Evolutionary conservation across 2,329 filamentous ascomycete species (phyloP), one percentile per base, ranked within the genome.

Genomic region (Alternaria infectoria): DNA sequence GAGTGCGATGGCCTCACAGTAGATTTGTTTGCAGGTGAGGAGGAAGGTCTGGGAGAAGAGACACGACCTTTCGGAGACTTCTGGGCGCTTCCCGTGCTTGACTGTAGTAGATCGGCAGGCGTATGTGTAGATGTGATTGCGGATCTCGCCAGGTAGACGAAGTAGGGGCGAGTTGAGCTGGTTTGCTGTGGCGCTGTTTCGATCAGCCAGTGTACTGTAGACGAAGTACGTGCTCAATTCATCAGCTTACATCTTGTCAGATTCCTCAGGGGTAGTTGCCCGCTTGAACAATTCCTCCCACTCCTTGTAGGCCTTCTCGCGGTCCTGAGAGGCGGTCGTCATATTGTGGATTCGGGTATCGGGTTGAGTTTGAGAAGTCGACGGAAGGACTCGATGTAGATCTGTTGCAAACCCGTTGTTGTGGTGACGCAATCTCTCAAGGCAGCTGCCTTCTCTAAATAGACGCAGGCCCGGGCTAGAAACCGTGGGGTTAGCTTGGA

Each of bases 191-290:
- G 47, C n/a, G 46, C 46, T 30, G 15, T 49, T 7, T 10, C 23
- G 17, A 10, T 19, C 10, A 28, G 25, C 10, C 0, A 30, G 46
- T 28, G 28, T 30, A 30, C 2, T 30, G 12, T 13, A 5, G 28
- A 30, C 5, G 28, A 30, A 30, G 12, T 13, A 13, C 5, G 28
- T 2, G 28, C 28, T 30, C 11, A 6, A 3, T 30, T 30, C 28
- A 30, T 6, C 28, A 2, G 28, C 28, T 30, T 32, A 32, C 30
- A 32, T 32, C 30, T 4, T 32, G 15, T 36, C 32, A 36, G 2
- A 2, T n/a, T 40, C 32, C 1, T 40, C 15, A 2, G 32, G 0
- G 0, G 7, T 40, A n/a, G 32, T 2, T 3, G 32, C 32, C 0
- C 32, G 32, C 32, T 40, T 40, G 32, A n/a, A 7, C 32, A 40